A percentile compares a stretch with the other conserved stretches of the same genome.
phyloP scores from a whole-genome alignment of 306 rosid genomes.

The Cucumis sativus region Cucumber_9930_V3 NC_026657.2:14064501-14065000 shows the following conservation, averaged over 20 bases:
- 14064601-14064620: slow-evolving; percentile 29
- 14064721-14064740: slow-evolving; percentile 19
- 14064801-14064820: slow-evolving; percentile 18
- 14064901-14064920: slow-evolving; percentile 38
- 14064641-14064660: slow-evolving; percentile 26
- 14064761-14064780: slow-evolving; percentile 31
- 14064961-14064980: slow-evolving; percentile 19
- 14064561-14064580: slow-evolving; percentile 30
- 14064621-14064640: slow-evolving; percentile 47
- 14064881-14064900: slow-evolving; percentile 19
- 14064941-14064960: slow-evolving; percentile 23
- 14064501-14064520: slow-evolving; percentile 35
- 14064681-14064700: slow-evolving; percentile 34
- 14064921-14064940: slow-evolving; percentile 35
- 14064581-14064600: slow-evolving; percentile 32
- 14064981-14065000: slow-evolving; percentile 23
- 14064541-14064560: slow-evolving; percentile 39
- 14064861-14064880: slow-evolving; percentile 16
- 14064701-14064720: slow-evolving; percentile 31
- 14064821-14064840: slow-evolving; percentile 21
- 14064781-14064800: slow-evolving; percentile 24
- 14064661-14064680: slow-evolving; percentile 17
- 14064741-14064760: slow-evolving; percentile 9
- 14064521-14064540: slow-evolving; percentile 13
- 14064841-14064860: slow-evolving; percentile 29